Percentiles rank a stretch among this genome's conserved stretches.
These are phyloP conservation scores for Magnolia officinalis DNA, from an alignment of 164 flowering plant species.

Conservation along the genomic window DNA sequence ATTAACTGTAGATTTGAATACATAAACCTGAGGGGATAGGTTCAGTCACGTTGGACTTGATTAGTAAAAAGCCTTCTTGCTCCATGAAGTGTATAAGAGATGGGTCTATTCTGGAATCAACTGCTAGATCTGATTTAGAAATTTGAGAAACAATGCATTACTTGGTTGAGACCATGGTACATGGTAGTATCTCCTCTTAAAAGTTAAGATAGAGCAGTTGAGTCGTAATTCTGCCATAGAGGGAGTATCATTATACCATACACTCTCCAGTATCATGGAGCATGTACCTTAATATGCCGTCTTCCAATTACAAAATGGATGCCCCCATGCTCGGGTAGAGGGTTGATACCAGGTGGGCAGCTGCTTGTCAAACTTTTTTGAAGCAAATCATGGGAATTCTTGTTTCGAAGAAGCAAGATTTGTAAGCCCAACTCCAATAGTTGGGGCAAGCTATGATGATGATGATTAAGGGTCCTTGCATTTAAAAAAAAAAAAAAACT, in stretches of 20 bases:
- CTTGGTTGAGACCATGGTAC: neutral
- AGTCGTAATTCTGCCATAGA: neutral
- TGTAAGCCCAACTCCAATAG: too few species aligned
- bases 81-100: neutral
- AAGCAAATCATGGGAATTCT: too few species aligned
- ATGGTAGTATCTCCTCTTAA: too few species aligned
- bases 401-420: too few species aligned
- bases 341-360: too few species aligned
- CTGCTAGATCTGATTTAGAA: neutral
- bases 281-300: neutral
- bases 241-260: neutral
- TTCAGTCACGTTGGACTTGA: neutral
- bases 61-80: neutral
- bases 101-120: neutral
- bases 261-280: neutral
- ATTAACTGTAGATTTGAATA: neutral
- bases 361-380: too few species aligned
- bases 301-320: too few species aligned
- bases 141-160: conserved; percentile 1
- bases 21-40: neutral
- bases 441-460: too few species aligned
- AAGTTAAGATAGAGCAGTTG: neutral
- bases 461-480: too few species aligned
- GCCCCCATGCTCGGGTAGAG: too few species aligned
- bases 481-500: too few species aligned